Conservation (phyloP, 176 grass and related monocot species). For the Rhipidocladum racemiflorum region DNA sequence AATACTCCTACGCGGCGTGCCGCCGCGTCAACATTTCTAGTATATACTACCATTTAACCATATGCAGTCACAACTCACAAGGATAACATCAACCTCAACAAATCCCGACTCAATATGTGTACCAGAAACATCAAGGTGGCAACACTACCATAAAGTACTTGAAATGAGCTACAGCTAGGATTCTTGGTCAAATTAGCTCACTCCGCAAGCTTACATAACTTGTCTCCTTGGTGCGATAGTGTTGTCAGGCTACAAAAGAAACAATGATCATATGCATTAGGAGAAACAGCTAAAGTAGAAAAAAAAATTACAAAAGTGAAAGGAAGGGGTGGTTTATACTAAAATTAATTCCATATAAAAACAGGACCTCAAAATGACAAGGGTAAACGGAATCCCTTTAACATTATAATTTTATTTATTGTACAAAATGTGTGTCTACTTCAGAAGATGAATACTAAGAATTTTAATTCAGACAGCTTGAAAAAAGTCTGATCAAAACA, state of each 20-base stretch:
- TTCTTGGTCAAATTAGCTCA: background rate
- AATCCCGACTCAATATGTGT: background rate
- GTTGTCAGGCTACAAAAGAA: slow-evolving; percentile 57
- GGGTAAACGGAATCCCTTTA: background rate
- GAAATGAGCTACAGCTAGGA: slow-evolving; percentile 1
- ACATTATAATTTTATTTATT: background rate
- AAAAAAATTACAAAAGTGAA: background rate
- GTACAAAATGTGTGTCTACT: background rate
- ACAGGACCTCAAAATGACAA: background rate
- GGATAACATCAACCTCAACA: background rate
- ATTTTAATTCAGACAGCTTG: background rate
- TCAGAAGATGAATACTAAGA: background rate
- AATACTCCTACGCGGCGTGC: no score
- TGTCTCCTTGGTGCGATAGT: slow-evolving; percentile 49
- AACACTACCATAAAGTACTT: background rate
- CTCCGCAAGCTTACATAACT: background rate
- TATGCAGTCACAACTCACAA: background rate
- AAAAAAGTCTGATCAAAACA: background rate
- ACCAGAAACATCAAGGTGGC: slow-evolving; percentile 11
- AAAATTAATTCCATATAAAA: background rate
- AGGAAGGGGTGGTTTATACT: no score
- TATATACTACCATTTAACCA: background rate
- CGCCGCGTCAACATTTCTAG: no score
- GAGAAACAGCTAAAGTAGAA: background rate
- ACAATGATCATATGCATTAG: background rate